Base-by-base conservation (phyloP, 306 rosid species). In the Vigna nakashimae region DNA sequence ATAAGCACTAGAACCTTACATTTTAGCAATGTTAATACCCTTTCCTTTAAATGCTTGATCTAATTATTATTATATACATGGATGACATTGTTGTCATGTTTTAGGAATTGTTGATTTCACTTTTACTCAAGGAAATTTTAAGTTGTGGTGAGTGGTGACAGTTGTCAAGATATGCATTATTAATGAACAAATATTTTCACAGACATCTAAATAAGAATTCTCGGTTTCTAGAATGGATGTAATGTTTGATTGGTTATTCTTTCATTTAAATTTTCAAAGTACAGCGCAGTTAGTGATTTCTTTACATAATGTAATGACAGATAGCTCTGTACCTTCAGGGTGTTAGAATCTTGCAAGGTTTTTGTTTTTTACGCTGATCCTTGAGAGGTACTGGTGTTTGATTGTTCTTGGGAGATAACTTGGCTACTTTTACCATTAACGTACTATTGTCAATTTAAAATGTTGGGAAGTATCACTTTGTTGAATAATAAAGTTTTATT, bases 371-470 rank as follows among this genome's bases (percentile, higher is more conserved):
- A 24, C 42, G 71, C 34, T 30, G 63, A 26, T 40, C 46, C 55
- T 51, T 52, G 32, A 50, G 53, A 70, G 48, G n/a, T 64, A 71
- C 20, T 55, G 60, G 55, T 70, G 46, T 63, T 63, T 58, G 60
- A 40, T 71, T 76, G 50, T 77, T 77, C 56, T 50, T 48, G 80
- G 55, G 66, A 49, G 76, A 38, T 78, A 34, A 73, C 65, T 22
- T 74, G 43, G 50, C 18, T 77, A 64, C 51, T 48, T 62, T 55
- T 72, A 28, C 32, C 65, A 48, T 34, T 72, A 51, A 53, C 40
- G 72, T 73, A 51, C 58, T 69, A 45, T 24, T 51, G 67, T 67
- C 42, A 32, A 32, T 28, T 80, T 83, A 69, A 60, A 74, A 75
- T 43, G 53, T 69, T 78, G 38, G 65, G 56, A 73, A 71, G 74